These are phyloP conservation scores for Sutorius australiensis DNA, from an alignment of 768 basidiomycete genomes.

Conservation along the genomic window DNA sequence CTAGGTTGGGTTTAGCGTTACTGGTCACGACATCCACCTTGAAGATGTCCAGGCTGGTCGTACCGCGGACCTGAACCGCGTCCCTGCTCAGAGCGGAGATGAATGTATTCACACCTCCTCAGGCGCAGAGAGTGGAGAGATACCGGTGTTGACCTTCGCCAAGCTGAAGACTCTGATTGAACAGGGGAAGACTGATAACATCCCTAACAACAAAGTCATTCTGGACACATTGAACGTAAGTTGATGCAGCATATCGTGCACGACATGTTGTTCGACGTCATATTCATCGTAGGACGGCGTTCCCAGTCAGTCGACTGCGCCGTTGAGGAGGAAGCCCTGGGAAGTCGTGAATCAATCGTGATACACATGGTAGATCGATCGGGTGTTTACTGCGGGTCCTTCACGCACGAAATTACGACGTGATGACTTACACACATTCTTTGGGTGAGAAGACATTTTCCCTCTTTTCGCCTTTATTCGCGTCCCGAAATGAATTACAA, in stretches of 20 bases:
- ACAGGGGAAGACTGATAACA: constrained; percentile 64
- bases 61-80: constrained; percentile 10
- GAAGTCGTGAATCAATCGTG: constrained; percentile 34
- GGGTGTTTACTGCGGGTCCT: constrained; percentile 1
- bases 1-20: constrained; percentile 25
- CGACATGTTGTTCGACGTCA: not conserved
- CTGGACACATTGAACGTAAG: constrained; percentile 64
- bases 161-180: constrained; percentile 71
- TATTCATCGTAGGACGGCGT: constrained; percentile 41
- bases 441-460: constrained; percentile 12
- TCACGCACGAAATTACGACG: constrained; percentile 14
- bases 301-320: constrained; percentile 53
- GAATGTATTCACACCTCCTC: constrained; percentile 11
- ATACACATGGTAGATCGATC: constrained; percentile 16
- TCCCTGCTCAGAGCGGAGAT: constrained; percentile 20
- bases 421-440: constrained; percentile 4
- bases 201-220: constrained; percentile 76
- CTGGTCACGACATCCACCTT: constrained; percentile 25
- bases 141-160: constrained; percentile 55
- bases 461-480: constrained; percentile 1
- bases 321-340: constrained; percentile 66
- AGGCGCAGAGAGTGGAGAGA: constrained; percentile 26
- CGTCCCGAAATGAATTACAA: constrained; percentile 8
- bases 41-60: constrained; percentile 23
- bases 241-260: constrained; percentile 3